A percentile compares a stretch with the other conserved stretches of the same genome.
Conservation (phyloP, 345 rosid genomes). For the Pistacia vera region DNA sequence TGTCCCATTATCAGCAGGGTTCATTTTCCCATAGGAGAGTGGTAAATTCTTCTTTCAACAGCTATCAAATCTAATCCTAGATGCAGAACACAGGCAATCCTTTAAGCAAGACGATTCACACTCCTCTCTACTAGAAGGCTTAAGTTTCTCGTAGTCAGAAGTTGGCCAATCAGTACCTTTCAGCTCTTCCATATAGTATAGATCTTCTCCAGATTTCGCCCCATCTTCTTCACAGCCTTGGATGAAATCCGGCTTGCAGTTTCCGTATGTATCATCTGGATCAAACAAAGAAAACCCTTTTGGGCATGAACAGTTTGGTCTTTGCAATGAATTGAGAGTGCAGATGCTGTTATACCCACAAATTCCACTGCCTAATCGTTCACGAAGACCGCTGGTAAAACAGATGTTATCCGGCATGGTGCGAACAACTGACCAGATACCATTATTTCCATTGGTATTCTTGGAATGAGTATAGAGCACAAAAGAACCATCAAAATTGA, state of each 20-base stretch:
- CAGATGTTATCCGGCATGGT: slow-evolving; percentile 12
- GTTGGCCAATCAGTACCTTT: slow-evolving; percentile 29
- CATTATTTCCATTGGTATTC: slow-evolving; percentile 5
- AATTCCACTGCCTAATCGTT: background rate
- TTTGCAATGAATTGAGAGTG: background rate
- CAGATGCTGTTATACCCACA: slow-evolving; percentile 21
- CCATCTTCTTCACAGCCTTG: slow-evolving; percentile 29
- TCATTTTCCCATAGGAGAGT: slow-evolving; percentile 34
- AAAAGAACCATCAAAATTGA: slow-evolving; percentile 21
- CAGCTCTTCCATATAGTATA: slow-evolving; percentile 21
- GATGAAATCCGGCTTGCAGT: slow-evolving; percentile 34
- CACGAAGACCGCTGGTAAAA: no score
- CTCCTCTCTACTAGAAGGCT: slow-evolving; percentile 20
- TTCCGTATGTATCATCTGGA: slow-evolving; percentile 30
- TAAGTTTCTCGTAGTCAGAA: slow-evolving; percentile 27
- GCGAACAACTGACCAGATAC: slow-evolving; percentile 4
- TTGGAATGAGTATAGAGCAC: background rate
- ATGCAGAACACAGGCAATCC: slow-evolving; percentile 46
- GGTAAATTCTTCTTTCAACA: slow-evolving; percentile 48
- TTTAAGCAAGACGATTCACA: slow-evolving; percentile 36
- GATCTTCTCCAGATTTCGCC: slow-evolving; percentile 10
- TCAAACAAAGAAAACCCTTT: slow-evolving; percentile 25
- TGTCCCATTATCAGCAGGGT: background rate
- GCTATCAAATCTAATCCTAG: background rate
- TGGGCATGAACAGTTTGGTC: slow-evolving; percentile 34